These are phyloP conservation scores for Dictyostelium intermedium DNA, from an alignment of 78 protist species.

Conservation along the genomic window DNA sequence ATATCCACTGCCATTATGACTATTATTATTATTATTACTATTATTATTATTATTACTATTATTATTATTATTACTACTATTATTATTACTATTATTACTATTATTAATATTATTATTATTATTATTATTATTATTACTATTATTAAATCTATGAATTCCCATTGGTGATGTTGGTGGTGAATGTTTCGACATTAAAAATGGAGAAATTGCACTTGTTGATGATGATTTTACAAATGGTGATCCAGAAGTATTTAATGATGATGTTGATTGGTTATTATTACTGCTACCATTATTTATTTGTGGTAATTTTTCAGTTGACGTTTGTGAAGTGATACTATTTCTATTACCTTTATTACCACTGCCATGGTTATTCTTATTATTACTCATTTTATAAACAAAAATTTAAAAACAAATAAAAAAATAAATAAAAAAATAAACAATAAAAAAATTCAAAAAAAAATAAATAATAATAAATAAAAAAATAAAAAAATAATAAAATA, in stretches of 20 bases:
- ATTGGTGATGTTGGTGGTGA: slow-evolving; percentile 11
- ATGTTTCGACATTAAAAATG: neutral
- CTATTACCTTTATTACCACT: neutral
- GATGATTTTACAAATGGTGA: neutral
- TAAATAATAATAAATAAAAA: no score
- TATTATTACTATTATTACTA: neutral
- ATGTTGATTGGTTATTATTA: neutral
- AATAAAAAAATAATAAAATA: neutral
- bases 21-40: neutral
- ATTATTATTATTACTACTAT: neutral
- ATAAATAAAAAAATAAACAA: neutral
- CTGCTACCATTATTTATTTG: neutral
- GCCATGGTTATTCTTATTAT: neutral
- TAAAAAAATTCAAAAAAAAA: neutral
- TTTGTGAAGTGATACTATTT: neutral
- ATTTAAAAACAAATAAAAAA: neutral
- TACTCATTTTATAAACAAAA: neutral
- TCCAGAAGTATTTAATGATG: neutral
- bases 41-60: neutral
- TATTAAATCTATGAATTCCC: neutral
- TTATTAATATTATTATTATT: neutral
- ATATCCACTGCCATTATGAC: neutral
- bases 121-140: neutral
- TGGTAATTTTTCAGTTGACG: neutral
- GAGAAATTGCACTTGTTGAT: slow-evolving; percentile 12